Evolutionary conservation across 2,329 filamentous ascomycete genomes (phyloP).

Genomic region (Penicillium palitans): DNA sequence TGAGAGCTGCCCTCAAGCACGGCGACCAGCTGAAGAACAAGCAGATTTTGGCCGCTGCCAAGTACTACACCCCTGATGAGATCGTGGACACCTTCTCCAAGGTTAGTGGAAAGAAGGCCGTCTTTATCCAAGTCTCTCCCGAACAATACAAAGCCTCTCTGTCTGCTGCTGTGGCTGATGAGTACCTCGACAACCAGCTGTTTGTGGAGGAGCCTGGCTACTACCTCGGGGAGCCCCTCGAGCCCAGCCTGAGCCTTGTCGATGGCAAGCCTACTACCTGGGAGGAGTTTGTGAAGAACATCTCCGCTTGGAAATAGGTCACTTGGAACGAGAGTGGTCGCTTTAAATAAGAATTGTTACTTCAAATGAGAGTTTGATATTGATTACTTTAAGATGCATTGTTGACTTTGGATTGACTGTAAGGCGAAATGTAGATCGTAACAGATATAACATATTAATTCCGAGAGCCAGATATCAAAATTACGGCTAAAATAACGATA

Average conservation of each 20-base stretch:
- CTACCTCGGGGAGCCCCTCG: conserved; percentile 46
- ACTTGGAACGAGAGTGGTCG: not conserved
- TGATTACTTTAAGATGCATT: not conserved
- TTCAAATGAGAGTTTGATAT: no score
- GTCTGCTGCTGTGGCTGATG: conserved; percentile 37
- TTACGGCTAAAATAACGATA: not conserved
- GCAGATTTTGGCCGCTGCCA: conserved; percentile 47
- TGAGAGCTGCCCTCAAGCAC: conserved; percentile 37
- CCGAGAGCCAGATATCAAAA: not conserved
- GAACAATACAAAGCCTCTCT: conserved; percentile 31
- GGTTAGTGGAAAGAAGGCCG: conserved; percentile 43
- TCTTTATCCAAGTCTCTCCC: conserved; percentile 22
- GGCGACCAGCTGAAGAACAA: conserved; percentile 48
- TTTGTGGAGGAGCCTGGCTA: conserved; percentile 56
- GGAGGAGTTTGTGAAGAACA: conserved; percentile 25
- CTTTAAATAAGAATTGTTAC: no score
- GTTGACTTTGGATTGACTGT: not conserved
- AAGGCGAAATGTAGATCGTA: not conserved
- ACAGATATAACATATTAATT: not conserved
- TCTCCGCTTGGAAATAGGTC: conserved; percentile 5
- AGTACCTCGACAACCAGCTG: conserved; percentile 56
- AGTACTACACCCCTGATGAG: conserved; percentile 43
- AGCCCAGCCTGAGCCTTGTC: conserved; percentile 27
- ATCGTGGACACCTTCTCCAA: conserved; percentile 43
- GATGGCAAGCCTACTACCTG: conserved; percentile 30